Percentiles rank a stretch among this genome's conserved stretches.
These are phyloP conservation scores for Penicillium sp. DNA, from an alignment of 2,329 filamentous ascomycete genomes.

Conservation along the genomic window DNA sequence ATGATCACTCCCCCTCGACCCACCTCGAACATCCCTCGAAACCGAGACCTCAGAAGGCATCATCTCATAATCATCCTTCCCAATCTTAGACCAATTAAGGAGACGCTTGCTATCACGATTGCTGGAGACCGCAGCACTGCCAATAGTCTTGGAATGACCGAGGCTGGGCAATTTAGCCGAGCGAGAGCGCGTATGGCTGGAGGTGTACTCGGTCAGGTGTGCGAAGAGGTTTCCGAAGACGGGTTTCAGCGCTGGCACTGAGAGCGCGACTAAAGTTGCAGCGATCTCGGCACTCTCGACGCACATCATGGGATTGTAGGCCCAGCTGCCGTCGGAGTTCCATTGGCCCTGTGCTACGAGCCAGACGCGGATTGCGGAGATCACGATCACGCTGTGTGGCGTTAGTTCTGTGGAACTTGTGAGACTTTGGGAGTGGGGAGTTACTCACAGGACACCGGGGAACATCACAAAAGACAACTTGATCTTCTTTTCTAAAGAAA, in stretches of 20 bases:
- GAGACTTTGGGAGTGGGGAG: too few species aligned
- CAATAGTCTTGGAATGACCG: constrained; percentile 9
- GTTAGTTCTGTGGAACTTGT: constrained; percentile 2
- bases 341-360: constrained; percentile 43
- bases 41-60: constrained; percentile 22
- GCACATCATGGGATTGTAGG: constrained; percentile 44
- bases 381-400: constrained; percentile 40
- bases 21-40: constrained; percentile 1
- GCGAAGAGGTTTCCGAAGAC: constrained; percentile 31
- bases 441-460: constrained; percentile 42
- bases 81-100: constrained; percentile 17
- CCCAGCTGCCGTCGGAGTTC: constrained; percentile 44
- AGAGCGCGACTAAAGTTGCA: constrained; percentile 45
- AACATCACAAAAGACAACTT: constrained; percentile 43
- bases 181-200: constrained; percentile 17
- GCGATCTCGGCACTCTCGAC: constrained; percentile 47
- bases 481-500: constrained; percentile 40
- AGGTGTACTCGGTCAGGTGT: constrained; percentile 18
- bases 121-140: constrained; percentile 11
- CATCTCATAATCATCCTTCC: constrained; percentile 22
- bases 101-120: constrained; percentile 19
- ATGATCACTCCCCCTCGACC: neutral
- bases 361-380: constrained; percentile 42
- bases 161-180: constrained; percentile 10
- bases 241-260: constrained; percentile 45